Percentiles rank a stretch among this genome's conserved stretches.
Evolutionary conservation across 768 basidiomycete genomes (phyloP).

Genomic region (Russula earlei): DNA sequence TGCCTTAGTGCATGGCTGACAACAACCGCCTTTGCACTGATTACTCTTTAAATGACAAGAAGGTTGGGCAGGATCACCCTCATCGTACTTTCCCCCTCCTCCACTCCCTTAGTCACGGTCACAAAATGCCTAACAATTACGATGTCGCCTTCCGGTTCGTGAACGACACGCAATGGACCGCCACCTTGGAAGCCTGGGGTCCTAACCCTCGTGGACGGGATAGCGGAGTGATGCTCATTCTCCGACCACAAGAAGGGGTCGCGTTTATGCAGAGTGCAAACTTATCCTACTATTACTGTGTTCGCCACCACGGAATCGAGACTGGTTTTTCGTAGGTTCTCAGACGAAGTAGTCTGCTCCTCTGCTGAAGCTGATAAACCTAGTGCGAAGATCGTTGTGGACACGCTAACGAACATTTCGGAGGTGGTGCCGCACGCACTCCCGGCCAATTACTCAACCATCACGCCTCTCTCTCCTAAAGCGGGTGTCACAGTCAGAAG

Average conservation of each 20-base stretch:
- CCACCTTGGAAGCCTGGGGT: slow-evolving; percentile 30
- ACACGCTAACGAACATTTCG: slow-evolving; percentile 9
- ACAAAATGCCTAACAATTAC: slow-evolving; percentile 29
- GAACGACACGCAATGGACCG: slow-evolving; percentile 37
- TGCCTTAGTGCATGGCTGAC: not conserved
- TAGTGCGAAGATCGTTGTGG: slow-evolving; percentile 11
- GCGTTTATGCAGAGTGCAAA: slow-evolving; percentile 43
- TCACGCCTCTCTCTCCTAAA: slow-evolving; percentile 6
- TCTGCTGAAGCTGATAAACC: not conserved
- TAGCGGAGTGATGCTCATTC: slow-evolving; percentile 23
- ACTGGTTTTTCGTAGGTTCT: slow-evolving; percentile 38
- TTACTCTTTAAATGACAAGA: not conserved
- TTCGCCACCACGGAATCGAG: slow-evolving; percentile 32
- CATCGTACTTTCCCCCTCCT: not conserved
- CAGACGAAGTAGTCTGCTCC: not conserved
- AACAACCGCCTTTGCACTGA: not conserved
- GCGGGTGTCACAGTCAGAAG: slow-evolving; percentile 11
- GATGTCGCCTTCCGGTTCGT: slow-evolving; percentile 43
- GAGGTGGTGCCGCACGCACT: slow-evolving; percentile 10
- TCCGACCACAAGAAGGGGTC: slow-evolving; percentile 34
- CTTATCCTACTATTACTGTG: slow-evolving; percentile 37
- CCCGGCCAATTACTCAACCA: slow-evolving; percentile 7
- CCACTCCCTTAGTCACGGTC: not conserved
- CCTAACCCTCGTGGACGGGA: slow-evolving; percentile 25
- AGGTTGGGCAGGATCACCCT: not conserved